These are phyloP conservation scores for Parasitella parasitica DNA, from an alignment of 371 early-diverging fungal species.

Conservation along the genomic window DNA sequence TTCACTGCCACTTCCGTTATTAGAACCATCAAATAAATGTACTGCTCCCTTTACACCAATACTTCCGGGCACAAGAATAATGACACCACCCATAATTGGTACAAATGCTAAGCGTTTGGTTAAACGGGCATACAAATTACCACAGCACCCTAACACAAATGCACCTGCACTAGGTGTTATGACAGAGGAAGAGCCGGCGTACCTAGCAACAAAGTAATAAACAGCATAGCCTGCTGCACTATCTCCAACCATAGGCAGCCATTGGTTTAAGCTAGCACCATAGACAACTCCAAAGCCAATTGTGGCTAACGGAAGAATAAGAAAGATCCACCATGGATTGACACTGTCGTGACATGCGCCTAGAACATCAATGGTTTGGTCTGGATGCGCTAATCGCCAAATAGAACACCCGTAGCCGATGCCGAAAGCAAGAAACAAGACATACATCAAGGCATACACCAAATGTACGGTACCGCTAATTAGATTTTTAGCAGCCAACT, in stretches of 20 bases:
- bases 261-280: constrained; percentile 29
- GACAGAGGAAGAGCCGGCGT: constrained; percentile 15
- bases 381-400: constrained; percentile 28
- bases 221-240: constrained; percentile 32
- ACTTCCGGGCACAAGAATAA: constrained; percentile 43
- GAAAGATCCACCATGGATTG: constrained; percentile 35
- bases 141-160: constrained; percentile 34
- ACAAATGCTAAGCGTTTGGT: constrained; percentile 37
- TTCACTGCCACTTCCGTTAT: constrained; percentile 8
- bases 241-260: constrained; percentile 23
- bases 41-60: constrained; percentile 40
- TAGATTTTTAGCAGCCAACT: constrained; percentile 78
- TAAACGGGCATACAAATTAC: constrained; percentile 32
- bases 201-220: constrained; percentile 31
- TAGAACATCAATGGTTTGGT: constrained; percentile 3
- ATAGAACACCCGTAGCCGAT: constrained; percentile 64
- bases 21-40: constrained; percentile 36
- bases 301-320: constrained; percentile 26
- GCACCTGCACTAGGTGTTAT: constrained; percentile 41
- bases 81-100: constrained; percentile 37
- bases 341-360: constrained; percentile 27
- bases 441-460: constrained; percentile 71
- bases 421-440: constrained; percentile 75
- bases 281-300: constrained; percentile 30
- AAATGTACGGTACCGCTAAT: constrained; percentile 78